Percentiles rank a stretch among this genome's conserved stretches.
These are phyloP conservation scores for Lupinus albus DNA, from an alignment of 306 rosid genomes.

Conservation along the genomic window DNA sequence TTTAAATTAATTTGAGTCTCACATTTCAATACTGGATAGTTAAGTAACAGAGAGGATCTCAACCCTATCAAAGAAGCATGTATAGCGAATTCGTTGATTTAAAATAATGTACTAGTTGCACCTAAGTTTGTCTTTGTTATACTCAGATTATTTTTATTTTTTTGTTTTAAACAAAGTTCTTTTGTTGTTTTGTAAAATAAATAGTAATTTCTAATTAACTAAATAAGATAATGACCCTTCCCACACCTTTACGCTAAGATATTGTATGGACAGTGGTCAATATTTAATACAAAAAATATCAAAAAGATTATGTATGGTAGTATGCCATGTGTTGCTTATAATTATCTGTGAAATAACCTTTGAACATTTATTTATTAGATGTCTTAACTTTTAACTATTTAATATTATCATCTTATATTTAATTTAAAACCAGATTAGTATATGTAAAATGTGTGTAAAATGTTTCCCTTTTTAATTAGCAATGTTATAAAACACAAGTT, in stretches of 20 bases:
- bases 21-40: too few relatives aligned
- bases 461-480: too few relatives aligned
- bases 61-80: conserved; percentile 24
- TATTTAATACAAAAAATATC: conserved; percentile 10
- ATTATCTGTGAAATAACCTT: too few relatives aligned
- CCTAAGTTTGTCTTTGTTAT: conserved; percentile 43
- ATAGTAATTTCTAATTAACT: not conserved
- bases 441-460: too few relatives aligned
- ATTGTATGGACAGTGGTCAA: not conserved
- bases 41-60: too few relatives aligned
- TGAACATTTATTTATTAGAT: too few relatives aligned
- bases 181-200: conserved; percentile 27
- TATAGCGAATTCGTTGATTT: conserved; percentile 8
- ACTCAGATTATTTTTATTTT: not conserved
- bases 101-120: conserved; percentile 1
- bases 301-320: conserved; percentile 22
- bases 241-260: conserved; percentile 28
- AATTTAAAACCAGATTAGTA: too few relatives aligned
- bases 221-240: conserved; percentile 34
- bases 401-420: too few relatives aligned
- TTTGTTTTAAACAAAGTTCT: not conserved
- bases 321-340: not conserved
- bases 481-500: too few relatives aligned
- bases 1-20: too few relatives aligned
- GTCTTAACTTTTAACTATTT: too few relatives aligned